phyloP scores from a whole-genome alignment of 352 stramenopile genomes.

The Globisporangium irregulare region DNA sequence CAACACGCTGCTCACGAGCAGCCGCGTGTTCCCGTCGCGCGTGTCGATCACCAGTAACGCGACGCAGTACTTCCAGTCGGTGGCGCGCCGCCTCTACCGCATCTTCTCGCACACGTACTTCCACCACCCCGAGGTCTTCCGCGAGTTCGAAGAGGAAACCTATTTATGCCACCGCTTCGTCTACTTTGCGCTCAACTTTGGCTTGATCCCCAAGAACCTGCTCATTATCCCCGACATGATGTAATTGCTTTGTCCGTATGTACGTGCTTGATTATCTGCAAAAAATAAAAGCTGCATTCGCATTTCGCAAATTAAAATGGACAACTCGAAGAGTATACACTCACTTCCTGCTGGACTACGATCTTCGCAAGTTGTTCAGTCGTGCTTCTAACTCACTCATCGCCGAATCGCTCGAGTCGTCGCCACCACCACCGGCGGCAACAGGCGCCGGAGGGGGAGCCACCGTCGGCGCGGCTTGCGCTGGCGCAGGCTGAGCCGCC shows the following conservation, averaged over 20 bases:
- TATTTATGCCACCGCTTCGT: constrained; percentile 85
- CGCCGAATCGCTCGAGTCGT: constrained; percentile 60
- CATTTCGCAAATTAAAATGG: neutral
- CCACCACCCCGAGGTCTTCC: constrained; percentile 73
- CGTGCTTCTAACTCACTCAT: constrained; percentile 96
- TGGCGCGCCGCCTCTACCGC: constrained; percentile 72
- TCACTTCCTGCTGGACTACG: constrained; percentile 24
- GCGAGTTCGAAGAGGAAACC: constrained; percentile 67
- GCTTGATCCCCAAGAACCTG: constrained; percentile 78
- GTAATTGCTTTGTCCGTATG: neutral
- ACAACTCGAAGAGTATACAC: neutral
- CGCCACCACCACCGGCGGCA: constrained; percentile 50
- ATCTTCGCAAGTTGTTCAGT: constrained; percentile 95
- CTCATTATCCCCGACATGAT: constrained; percentile 81
- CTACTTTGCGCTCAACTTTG: constrained; percentile 75
- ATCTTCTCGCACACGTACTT: constrained; percentile 88
- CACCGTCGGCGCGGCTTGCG: constrained; percentile 43
- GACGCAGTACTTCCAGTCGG: constrained; percentile 86
- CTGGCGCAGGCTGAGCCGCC: constrained; percentile 35
- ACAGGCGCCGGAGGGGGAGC: constrained; percentile 43
- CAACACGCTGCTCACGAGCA: constrained; percentile 80
- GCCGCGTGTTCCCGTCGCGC: constrained; percentile 74
- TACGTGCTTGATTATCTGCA: neutral
- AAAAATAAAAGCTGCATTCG: constrained; percentile 14
- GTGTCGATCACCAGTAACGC: constrained; percentile 76